Conservation (phyloP, 2,329 filamentous ascomycete genomes). For the Hypoxylon sp. region DNA sequence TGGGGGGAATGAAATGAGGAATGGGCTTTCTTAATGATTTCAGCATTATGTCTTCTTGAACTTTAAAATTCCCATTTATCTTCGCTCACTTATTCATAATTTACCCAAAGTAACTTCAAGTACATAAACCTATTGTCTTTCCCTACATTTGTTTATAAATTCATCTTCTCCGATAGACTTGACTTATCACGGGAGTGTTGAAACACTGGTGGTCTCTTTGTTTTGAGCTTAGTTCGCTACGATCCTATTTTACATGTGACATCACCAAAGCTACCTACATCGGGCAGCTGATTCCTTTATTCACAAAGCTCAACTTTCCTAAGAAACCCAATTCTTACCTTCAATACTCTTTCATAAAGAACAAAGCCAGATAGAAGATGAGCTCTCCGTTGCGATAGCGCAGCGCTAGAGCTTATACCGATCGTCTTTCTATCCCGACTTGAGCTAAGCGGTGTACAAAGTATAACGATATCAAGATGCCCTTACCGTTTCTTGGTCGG, state of each 20-base stretch:
- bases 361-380: conserved; percentile 24
- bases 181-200: conserved; percentile 4
- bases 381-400: conserved; percentile 34
- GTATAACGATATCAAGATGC: conserved; percentile 43
- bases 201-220: conserved; percentile 5
- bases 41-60: conserved; percentile 25
- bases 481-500: conserved; percentile 53
- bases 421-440: conserved; percentile 17
- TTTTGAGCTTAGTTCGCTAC: conserved; percentile 27
- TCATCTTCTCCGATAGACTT: no score
- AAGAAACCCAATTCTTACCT: conserved; percentile 10
- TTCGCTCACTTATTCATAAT: no score
- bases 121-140: not conserved
- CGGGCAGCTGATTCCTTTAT: conserved; percentile 20
- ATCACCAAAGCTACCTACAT: conserved; percentile 31
- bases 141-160: not conserved
- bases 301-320: conserved; percentile 4
- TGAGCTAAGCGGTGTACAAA: conserved; percentile 18
- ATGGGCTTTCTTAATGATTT: conserved; percentile 27
- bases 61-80: no score
- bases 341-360: not conserved
- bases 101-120: conserved; percentile 2
- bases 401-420: conserved; percentile 28
- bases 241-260: conserved; percentile 41
- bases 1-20: conserved; percentile 14